Conservation (phyloP, 1,139 yeast genomes). For the Kazachstania sp. region DNA sequence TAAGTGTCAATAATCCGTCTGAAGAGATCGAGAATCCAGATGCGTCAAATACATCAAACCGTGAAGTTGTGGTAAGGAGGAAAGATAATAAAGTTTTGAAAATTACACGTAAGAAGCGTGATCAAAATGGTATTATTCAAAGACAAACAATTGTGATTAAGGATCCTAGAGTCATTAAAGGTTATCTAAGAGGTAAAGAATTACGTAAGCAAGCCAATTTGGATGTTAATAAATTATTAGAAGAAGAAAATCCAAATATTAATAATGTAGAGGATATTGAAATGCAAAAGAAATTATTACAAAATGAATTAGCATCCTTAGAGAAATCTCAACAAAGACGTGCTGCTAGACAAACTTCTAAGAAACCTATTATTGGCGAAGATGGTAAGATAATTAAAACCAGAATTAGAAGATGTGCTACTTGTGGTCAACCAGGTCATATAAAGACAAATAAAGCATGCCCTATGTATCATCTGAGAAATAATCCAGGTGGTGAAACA, state of each 20-base stretch:
- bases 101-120: constrained; percentile 73
- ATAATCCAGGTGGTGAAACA: not conserved
- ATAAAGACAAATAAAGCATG: constrained; percentile 81
- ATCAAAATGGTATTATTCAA: constrained; percentile 79
- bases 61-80: constrained; percentile 19
- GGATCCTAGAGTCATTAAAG: constrained; percentile 81
- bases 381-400: constrained; percentile 38
- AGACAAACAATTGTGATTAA: constrained; percentile 68
- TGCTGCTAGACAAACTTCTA: constrained; percentile 53
- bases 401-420: constrained; percentile 78
- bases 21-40: constrained; percentile 35
- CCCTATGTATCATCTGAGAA: constrained; percentile 51
- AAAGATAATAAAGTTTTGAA: constrained; percentile 45
- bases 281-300: constrained; percentile 66
- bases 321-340: constrained; percentile 66
- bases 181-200: constrained; percentile 74
- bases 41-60: constrained; percentile 31
- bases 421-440: constrained; percentile 94
- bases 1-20: constrained; percentile 41
- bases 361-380: constrained; percentile 24
- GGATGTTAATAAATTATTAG: constrained; percentile 29
- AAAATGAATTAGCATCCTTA: constrained; percentile 76
- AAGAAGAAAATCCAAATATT: constrained; percentile 57
- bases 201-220: constrained; percentile 48
- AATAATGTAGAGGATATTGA: constrained; percentile 84